phyloP scores from a whole-genome alignment of 2,329 filamentous ascomycete genomes.

The Arthrobotrys sinensis region DNA sequence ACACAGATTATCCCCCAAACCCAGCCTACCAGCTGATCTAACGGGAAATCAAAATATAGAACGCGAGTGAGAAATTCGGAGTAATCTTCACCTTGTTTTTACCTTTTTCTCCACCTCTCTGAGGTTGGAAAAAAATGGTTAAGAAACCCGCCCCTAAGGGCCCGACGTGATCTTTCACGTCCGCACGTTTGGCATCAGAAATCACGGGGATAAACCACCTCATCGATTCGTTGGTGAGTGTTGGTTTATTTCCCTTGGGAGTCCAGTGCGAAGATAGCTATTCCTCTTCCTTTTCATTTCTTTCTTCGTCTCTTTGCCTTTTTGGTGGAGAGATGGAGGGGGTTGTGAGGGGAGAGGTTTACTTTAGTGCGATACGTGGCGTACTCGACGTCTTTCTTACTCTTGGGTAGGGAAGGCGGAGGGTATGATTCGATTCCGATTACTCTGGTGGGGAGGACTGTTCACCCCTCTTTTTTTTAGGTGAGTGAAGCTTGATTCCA shows the following conservation, averaged over 20 bases:
- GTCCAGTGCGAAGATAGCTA: conserved; percentile 61
- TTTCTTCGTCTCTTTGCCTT: background rate
- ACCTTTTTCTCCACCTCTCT: too few relatives aligned
- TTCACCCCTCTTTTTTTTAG: conserved; percentile 69
- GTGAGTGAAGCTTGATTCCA: conserved; percentile 46
- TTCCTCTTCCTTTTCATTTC: conserved; percentile 36
- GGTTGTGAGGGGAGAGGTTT: conserved; percentile 70
- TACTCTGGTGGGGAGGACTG: conserved; percentile 80
- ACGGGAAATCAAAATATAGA: conserved; percentile 28
- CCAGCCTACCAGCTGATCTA: background rate
- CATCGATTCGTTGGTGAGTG: conserved; percentile 33
- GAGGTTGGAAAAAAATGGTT: too few relatives aligned
- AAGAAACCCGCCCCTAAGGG: conserved; percentile 76
- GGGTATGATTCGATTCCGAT: conserved; percentile 84
- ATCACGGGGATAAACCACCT: conserved; percentile 71
- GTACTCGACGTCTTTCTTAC: conserved; percentile 69
- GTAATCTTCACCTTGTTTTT: conserved; percentile 76
- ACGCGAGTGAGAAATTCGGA: conserved; percentile 86
- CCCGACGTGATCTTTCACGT: conserved; percentile 76
- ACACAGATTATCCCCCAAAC: conserved; percentile 69
- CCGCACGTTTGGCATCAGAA: conserved; percentile 81
- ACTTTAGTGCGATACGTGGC: conserved; percentile 86
- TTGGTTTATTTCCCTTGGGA: conserved; percentile 50
- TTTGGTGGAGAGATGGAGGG: conserved; percentile 66
- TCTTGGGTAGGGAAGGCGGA: conserved; percentile 65